Percentiles rank a stretch among this genome's conserved stretches.
Evolutionary conservation across 225 moss, liverwort and hornwort genomes (phyloP).

Genomic region (Straminergon stramineum): DNA sequence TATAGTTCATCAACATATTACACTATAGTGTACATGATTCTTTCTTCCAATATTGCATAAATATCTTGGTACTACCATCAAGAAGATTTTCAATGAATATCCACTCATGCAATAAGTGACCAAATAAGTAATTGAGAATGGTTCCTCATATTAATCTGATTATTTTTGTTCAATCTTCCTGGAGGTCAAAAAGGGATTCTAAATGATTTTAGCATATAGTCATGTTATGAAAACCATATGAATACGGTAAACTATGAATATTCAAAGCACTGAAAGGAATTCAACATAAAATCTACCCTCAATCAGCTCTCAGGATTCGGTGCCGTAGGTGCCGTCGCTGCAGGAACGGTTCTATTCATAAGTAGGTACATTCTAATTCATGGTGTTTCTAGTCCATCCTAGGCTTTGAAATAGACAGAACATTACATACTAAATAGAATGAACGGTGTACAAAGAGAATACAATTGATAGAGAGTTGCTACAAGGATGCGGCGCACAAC

Average conservation of each 20-base stretch:
- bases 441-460: not conserved
- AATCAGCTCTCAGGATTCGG: not conserved
- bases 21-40: not conserved
- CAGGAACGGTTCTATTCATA: not conserved
- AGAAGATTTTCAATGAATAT: not conserved
- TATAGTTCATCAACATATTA: not conserved
- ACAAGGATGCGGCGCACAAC: not conserved
- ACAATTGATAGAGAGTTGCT: not conserved
- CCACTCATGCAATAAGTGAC: not conserved
- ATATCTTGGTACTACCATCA: not conserved
- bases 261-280: not conserved
- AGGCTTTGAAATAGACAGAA: not conserved
- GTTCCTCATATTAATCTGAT: not conserved
- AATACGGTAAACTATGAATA: no score
- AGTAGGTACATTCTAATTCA: not conserved
- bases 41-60: not conserved
- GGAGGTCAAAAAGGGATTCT: not conserved
- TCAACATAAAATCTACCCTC: not conserved
- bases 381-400: not conserved
- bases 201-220: no score
- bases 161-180: not conserved
- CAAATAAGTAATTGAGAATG: not conserved
- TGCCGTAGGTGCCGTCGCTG: not conserved
- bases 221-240: not conserved
- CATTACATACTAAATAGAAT: no score